Percentiles rank a stretch among this genome's conserved stretches.
phyloP scores from a whole-genome alignment of 768 basidiomycete species.

The Mycena chlorophos region DNA sequence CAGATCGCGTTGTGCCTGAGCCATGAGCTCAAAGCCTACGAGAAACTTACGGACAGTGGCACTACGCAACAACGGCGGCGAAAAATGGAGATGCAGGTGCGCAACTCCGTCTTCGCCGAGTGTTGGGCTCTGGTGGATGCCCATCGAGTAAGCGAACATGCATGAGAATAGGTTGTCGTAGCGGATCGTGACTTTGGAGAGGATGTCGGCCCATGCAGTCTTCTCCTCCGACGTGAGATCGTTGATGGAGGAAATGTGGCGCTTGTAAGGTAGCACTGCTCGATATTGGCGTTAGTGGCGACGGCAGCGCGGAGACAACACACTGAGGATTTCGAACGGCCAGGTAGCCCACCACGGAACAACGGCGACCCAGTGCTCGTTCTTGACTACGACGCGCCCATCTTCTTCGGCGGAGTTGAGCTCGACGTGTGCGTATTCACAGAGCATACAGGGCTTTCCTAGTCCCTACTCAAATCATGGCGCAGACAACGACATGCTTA shows the following conservation, averaged over 20 bases:
- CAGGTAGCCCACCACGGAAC: constrained; percentile 97
- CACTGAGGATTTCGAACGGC: constrained; percentile 85
- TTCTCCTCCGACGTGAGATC: constrained; percentile 64
- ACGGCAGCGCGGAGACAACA: constrained; percentile 20
- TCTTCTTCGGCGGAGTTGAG: constrained; percentile 38
- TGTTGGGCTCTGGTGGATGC: constrained; percentile 82
- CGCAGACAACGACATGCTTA: background rate
- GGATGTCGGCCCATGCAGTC: constrained; percentile 60
- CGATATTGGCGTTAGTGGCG: constrained; percentile 1
- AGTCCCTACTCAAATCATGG: too few species aligned
- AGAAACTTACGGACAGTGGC: constrained; percentile 86
- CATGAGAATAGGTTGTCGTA: constrained; percentile 83
- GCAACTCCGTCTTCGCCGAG: constrained; percentile 58
- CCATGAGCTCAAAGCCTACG: constrained; percentile 91
- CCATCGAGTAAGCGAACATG: constrained; percentile 94
- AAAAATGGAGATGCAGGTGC: constrained; percentile 86
- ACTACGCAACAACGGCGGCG: constrained; percentile 80
- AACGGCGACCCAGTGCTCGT: constrained; percentile 77
- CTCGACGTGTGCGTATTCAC: constrained; percentile 78
- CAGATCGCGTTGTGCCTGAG: constrained; percentile 85
- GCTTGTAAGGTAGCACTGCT: constrained; percentile 70
- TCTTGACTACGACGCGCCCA: constrained; percentile 67
- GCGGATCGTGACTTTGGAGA: constrained; percentile 62
- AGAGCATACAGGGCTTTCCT: constrained; percentile 70
- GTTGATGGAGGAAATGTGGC: constrained; percentile 74